Evolutionary conservation across 1,284 basidiomycete genomes (phyloP).

Genomic region (Cutaneotrichosporon curvatum): DNA sequence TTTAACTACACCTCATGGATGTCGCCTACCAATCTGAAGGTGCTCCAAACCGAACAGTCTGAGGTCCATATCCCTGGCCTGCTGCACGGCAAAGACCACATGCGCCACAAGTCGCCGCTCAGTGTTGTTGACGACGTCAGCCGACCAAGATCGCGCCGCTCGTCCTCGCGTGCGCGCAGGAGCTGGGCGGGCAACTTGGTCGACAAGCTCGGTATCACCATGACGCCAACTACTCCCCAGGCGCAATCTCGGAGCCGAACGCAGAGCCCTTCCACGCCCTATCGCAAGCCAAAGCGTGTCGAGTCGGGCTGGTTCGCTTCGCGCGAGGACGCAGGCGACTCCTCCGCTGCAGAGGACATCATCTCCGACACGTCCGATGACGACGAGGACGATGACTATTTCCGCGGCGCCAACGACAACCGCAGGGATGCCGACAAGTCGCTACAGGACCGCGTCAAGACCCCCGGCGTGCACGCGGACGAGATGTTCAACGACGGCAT

Average conservation of each 20-base stretch:
- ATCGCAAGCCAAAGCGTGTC: conserved; percentile 8
- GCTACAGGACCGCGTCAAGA: conserved; percentile 45
- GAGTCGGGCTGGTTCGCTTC: conserved; percentile 48
- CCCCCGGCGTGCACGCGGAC: conserved; percentile 27
- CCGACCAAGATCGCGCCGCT: conserved; percentile 14
- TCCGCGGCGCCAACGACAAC: conserved; percentile 14
- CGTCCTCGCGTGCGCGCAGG: conserved; percentile 24
- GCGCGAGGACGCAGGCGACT: conserved; percentile 47
- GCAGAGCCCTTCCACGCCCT: conserved; percentile 16
- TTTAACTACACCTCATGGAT: conserved; percentile 99
- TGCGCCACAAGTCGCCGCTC: conserved; percentile 75
- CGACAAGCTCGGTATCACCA: conserved; percentile 22
- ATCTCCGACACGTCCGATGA: conserved; percentile 9
- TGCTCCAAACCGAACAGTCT: conserved; percentile 72
- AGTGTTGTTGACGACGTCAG: conserved; percentile 69
- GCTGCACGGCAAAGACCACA: conserved; percentile 76
- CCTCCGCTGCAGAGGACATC: conserved; percentile 6
- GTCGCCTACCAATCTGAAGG: conserved; percentile 74
- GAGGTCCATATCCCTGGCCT: conserved; percentile 56
- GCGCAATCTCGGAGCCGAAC: conserved; percentile 14
- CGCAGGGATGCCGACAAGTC: conserved; percentile 46
- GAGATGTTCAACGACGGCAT: conserved; percentile 15
- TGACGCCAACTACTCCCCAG: conserved; percentile 2
- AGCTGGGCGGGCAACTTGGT: conserved; percentile 50
- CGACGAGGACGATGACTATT: conserved; percentile 26